Base-by-base conservation (phyloP, 208 protist species). In the Trypanosoma scelopori region DNA sequence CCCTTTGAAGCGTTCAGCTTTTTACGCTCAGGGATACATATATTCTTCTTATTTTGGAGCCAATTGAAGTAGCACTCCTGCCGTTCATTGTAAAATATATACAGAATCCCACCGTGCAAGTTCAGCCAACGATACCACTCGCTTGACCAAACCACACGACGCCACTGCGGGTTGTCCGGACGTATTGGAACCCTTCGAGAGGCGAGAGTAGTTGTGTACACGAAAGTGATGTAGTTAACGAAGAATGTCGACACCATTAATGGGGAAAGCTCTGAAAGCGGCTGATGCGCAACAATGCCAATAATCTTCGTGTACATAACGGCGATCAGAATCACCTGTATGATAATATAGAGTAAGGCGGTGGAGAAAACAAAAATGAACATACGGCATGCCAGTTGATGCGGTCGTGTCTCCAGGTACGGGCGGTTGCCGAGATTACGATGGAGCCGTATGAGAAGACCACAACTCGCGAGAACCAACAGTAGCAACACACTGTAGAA, bases 281-380 rank as follows among this genome's bases (percentile, higher is more conserved):
- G 81, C 45, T 89, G 82, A 64, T 85, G 91, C 30, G 79, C 75
- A 41, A 89, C 81, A 39, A 92, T 72, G 13, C 49, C 78, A 32
- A 87, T 39, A 50, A 89, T 72, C 52, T 85, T 74, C 16, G 76
- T 59, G 65, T 86, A 88, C 41, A 82, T 49, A 0, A 79, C 51
- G 7, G 63, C 53, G 22, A 86, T 71, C 18, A 91, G 65, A 35
- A 79, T 52, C 3, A 78, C 73, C 49, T 84, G 80, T 3, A 78
- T 48, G 1, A 91, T 55, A 30, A 85, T 71, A 75, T 94, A 94
- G 1, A 86, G 25, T 1, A 82, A 57, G 12, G 77, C 71, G 3
- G 79, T 84, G 61, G 71, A 71, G 49, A 91, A 91, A 37, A 92
- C 62, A 62, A 94, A 94, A 51, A 92, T 91, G 62, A 94, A 84